These are phyloP conservation scores for Tetracentron sinense DNA, from an alignment of 164 flowering plant genomes.

Conservation along the genomic window DNA sequence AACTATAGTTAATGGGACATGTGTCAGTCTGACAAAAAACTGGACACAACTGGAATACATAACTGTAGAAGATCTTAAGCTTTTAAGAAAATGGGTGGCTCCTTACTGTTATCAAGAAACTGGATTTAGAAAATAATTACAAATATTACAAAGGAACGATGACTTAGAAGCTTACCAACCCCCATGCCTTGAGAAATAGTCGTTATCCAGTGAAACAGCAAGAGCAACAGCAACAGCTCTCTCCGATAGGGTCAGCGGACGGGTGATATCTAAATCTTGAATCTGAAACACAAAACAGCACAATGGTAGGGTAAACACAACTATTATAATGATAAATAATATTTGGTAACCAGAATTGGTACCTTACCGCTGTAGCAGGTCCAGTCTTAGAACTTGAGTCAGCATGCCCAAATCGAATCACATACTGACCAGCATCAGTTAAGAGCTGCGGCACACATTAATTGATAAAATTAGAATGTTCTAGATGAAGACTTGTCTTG, in stretches of 20 bases:
- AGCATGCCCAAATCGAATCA: slow-evolving; percentile 79
- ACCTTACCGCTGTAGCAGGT: slow-evolving; percentile 42
- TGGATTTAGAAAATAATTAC: background rate
- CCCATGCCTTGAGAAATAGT: slow-evolving; percentile 93
- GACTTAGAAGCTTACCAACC: slow-evolving; percentile 58
- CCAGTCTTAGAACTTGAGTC: slow-evolving; percentile 43
- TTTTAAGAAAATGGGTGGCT: too few species aligned
- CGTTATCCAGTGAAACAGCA: slow-evolving; percentile 92
- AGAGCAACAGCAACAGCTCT: slow-evolving; percentile 93
- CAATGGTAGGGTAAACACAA: background rate
- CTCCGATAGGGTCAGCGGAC: slow-evolving; percentile 78
- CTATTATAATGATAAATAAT: background rate
- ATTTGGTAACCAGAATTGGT: slow-evolving; percentile 1
- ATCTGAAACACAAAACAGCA: slow-evolving; percentile 41
- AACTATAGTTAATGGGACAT: too few species aligned
- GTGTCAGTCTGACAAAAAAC: too few species aligned
- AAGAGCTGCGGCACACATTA: slow-evolving; percentile 53
- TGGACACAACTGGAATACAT: too few species aligned
- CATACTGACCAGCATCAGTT: slow-evolving; percentile 99
- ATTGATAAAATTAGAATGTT: background rate
- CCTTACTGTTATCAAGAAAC: background rate
- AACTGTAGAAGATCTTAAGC: too few species aligned
- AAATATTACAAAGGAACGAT: background rate
- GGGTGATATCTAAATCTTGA: slow-evolving; percentile 62
- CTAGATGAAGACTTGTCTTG: background rate